Evolutionary conservation across 1,139 yeast species (phyloP).

Genomic region (Protomyces pachydermus): DNA sequence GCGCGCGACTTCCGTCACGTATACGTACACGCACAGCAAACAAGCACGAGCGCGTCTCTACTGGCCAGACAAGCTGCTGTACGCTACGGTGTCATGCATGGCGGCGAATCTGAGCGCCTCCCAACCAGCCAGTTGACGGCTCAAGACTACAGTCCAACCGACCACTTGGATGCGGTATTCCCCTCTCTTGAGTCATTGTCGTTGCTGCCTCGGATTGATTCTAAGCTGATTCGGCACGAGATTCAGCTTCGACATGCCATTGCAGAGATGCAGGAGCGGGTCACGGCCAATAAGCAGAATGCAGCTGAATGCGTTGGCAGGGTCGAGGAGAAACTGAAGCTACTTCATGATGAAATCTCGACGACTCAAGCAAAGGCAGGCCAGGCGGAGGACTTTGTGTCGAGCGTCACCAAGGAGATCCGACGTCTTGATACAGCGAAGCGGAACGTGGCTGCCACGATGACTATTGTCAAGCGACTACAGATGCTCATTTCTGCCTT

Average conservation of each 20-base stretch:
- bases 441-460: slow-evolving; percentile 70
- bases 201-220: slow-evolving; percentile 22
- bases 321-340: slow-evolving; percentile 41
- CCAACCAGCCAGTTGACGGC: neutral
- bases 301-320: slow-evolving; percentile 29
- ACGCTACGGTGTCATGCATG: neutral
- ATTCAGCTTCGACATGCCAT: slow-evolving; percentile 30
- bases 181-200: slow-evolving; percentile 26
- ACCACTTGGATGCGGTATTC: slow-evolving; percentile 43
- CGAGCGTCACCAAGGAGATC: slow-evolving; percentile 64
- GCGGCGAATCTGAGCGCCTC: neutral
- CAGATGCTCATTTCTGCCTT: slow-evolving; percentile 83
- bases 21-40: too few species aligned
- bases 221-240: slow-evolving; percentile 24
- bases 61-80: neutral
- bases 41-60: neutral
- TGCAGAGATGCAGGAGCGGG: slow-evolving; percentile 24
- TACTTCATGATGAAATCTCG: slow-evolving; percentile 42
- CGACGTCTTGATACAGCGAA: slow-evolving; percentile 75
- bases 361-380: slow-evolving; percentile 50
- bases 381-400: slow-evolving; percentile 27
- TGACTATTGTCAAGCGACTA: slow-evolving; percentile 79
- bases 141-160: slow-evolving; percentile 43
- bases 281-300: slow-evolving; percentile 16
- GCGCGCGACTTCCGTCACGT: too few species aligned